Evolutionary conservation across 306 rosid genomes (phyloP).

Genomic region (Neltuma alba): DNA sequence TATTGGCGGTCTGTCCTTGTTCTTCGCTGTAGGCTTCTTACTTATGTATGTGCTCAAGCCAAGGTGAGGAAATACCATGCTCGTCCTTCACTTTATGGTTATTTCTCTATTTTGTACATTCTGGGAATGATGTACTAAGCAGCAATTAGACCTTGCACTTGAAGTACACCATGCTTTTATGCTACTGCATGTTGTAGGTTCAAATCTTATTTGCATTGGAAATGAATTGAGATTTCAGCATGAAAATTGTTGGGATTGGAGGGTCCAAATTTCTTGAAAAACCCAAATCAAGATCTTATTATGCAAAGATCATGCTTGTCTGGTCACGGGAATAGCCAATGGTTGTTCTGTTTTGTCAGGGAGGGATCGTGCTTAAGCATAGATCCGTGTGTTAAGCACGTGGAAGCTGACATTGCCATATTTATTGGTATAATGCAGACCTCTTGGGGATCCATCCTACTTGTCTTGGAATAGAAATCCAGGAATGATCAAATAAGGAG

Average conservation of each 20-base stretch:
- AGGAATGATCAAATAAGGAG: constrained; percentile 36
- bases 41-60: constrained; percentile 69
- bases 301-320: not conserved
- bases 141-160: not conserved
- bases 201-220: not conserved
- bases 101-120: not conserved
- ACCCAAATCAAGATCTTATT: not conserved
- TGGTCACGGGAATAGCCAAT: not conserved
- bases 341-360: not conserved
- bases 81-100: constrained; percentile 22
- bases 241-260: not conserved
- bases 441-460: constrained; percentile 88
- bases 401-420: constrained; percentile 28
- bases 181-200: constrained; percentile 5
- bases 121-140: not conserved
- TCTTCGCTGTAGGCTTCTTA: constrained; percentile 67
- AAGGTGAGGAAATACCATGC: constrained; percentile 55
- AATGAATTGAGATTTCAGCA: not conserved
- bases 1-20: constrained; percentile 65
- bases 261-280: not conserved
- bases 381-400: constrained; percentile 1
- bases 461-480: constrained; percentile 82
- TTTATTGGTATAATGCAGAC: constrained; percentile 63
- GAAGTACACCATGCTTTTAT: not conserved
- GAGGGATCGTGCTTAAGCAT: not conserved